Base-by-base conservation (phyloP, 805 yeast genomes). In the Starmerella sirachaensis region DNA sequence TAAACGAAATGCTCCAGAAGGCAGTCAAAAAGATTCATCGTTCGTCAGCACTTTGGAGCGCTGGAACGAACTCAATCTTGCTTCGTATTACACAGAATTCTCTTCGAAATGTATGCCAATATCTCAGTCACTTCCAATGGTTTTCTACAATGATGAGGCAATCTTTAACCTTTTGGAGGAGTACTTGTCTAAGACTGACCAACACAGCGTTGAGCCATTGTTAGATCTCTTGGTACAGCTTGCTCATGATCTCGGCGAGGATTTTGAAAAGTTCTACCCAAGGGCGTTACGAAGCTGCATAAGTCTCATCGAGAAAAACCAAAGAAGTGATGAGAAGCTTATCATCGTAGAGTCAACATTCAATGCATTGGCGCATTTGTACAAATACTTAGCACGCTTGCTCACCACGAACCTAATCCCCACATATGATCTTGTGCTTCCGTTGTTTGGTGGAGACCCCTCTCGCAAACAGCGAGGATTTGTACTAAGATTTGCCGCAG, bases 221-320 rank as follows among this genome's bases (percentile, higher is more conserved):
- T 58, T 84, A 35, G 98, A 91, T 52, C 60, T 80, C 8, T 56
- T 85, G 18, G 72, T 94, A 0, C 93, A 85, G 52, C 78, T 91
- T 50, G 76, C 85, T 28, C 95, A 83, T 50, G 98, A 88, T 62
- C 62, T 88, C 45, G 96, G 95, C 8, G 78, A 88, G 2, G 97
- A 88, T 49, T 91, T 86, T 53, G 69, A 84, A 64, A 72, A 70
- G 7, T 84, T 63, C 52, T 85, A 83, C 52, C 61, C 61, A 2
- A 55, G 59, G 18, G 60, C 84, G 1, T 59, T 88, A 32, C 47
- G 52, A 0, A 48, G 69, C 18, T 64, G 86, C 29, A 69, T 68
- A 4, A 55, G 61, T 0, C 53, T 82, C 36, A 66, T 81, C 6
- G 33, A 31, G 9, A 21, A 11, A 6, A 29, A 34, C 20, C 50